phyloP scores from a whole-genome alignment of 1,139 yeast genomes.

The Scheffersomyces titani region DNA sequence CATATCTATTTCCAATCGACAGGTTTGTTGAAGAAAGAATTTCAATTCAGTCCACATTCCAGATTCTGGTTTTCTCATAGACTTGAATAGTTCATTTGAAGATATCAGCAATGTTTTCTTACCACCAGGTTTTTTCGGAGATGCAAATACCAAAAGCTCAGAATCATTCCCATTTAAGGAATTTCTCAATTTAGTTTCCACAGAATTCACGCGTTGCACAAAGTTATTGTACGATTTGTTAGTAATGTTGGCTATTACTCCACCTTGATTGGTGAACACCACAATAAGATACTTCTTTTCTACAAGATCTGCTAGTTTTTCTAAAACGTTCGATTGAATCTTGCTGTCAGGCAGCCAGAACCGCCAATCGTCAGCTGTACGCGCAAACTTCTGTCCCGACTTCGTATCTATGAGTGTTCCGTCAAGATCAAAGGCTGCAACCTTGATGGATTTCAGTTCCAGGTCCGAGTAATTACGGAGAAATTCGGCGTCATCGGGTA shows the following conservation, averaged over 20 bases:
- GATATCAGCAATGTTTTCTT: conserved; percentile 21
- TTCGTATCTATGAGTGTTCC: conserved; percentile 66
- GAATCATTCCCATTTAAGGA: conserved; percentile 6
- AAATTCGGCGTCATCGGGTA: conserved; percentile 16
- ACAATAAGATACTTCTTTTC: conserved; percentile 47
- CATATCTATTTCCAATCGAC: conserved; percentile 29
- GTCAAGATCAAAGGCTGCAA: conserved; percentile 80
- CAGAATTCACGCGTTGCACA: conserved; percentile 40
- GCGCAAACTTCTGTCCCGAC: conserved; percentile 56
- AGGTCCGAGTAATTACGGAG: not conserved
- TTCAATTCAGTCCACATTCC: conserved; percentile 69
- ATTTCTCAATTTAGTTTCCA: conserved; percentile 24
- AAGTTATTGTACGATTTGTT: conserved; percentile 58
- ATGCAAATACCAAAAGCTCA: conserved; percentile 60
- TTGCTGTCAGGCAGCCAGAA: conserved; percentile 44
- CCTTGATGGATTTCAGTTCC: conserved; percentile 7
- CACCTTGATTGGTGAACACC: conserved; percentile 89
- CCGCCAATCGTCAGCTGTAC: conserved; percentile 67
- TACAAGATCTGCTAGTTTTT: conserved; percentile 25
- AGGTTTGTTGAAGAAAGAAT: conserved; percentile 30
- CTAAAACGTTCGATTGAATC: conserved; percentile 19
- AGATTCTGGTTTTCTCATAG: conserved; percentile 68
- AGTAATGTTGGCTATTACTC: conserved; percentile 39
- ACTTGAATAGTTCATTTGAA: conserved; percentile 33
- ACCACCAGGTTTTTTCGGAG: conserved; percentile 54